These are phyloP conservation scores for Purpureocillium takamizusanense DNA, from an alignment of 2,329 filamentous ascomycete species.

Conservation along the genomic window DNA sequence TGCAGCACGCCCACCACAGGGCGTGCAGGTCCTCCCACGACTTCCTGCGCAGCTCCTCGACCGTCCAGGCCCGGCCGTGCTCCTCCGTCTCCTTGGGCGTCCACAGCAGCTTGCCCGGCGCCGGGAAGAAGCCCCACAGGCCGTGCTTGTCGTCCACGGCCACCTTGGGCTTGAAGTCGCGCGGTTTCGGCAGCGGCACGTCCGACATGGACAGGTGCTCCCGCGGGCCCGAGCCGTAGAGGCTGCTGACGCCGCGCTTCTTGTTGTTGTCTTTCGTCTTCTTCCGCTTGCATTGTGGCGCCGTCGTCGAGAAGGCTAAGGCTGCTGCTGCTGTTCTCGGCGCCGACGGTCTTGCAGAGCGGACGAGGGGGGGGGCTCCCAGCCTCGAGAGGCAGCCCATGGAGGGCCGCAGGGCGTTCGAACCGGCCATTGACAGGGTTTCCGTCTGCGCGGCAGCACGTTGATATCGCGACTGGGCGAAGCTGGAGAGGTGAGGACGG, in stretches of 20 bases:
- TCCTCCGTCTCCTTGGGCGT: slow-evolving; percentile 61
- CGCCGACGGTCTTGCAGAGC: slow-evolving; percentile 5
- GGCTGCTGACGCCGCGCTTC: slow-evolving; percentile 70
- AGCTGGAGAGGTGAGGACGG: not conserved
- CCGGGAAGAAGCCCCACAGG: slow-evolving; percentile 85
- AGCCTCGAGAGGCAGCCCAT: slow-evolving; percentile 12
- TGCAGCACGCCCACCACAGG: slow-evolving; percentile 90
- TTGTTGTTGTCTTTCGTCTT: slow-evolving; percentile 65
- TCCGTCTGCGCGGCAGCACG: not conserved
- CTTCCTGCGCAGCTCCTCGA: slow-evolving; percentile 78
- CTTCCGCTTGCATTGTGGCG: slow-evolving; percentile 37
- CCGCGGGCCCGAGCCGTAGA: slow-evolving; percentile 67
- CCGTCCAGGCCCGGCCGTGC: slow-evolving; percentile 76
- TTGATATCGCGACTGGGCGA: slow-evolving; percentile 1
- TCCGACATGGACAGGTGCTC: slow-evolving; percentile 67
- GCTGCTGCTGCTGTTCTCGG: slow-evolving; percentile 12
- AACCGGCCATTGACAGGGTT: slow-evolving; percentile 17
- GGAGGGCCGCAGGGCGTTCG: slow-evolving; percentile 17
- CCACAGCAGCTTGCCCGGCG: slow-evolving; percentile 56
- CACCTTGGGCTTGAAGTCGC: slow-evolving; percentile 47
- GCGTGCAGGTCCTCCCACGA: slow-evolving; percentile 89
- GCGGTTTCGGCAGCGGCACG: slow-evolving; percentile 63
- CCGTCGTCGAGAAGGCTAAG: slow-evolving; percentile 50
- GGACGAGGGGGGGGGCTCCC: not conserved
- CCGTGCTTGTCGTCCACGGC: slow-evolving; percentile 68